Base-by-base conservation (phyloP, 2,329 filamentous ascomycete species). In the Mycocentrospora acerina region DNA sequence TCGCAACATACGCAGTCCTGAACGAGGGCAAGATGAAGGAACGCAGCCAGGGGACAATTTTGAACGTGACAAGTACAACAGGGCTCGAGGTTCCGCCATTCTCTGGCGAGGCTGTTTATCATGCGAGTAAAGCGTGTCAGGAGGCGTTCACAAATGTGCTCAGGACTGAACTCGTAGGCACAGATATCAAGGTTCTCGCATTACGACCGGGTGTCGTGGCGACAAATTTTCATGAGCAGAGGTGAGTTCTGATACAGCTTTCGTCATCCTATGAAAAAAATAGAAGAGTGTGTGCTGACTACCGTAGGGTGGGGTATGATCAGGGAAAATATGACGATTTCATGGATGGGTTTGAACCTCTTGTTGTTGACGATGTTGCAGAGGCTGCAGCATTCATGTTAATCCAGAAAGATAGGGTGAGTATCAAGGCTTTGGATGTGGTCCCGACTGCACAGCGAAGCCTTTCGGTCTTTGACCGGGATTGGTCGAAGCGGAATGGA, bases 71-170 rank as follows among this genome's bases (percentile, higher is more conserved):
- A 1, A 74, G 70, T 0, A 66, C 67, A 0, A 77, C 74, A 0
- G 74, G 62, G 0, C 57, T 77, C 0, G 74, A 76, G 41, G 67
- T 68, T 0, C 74, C 74, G 0, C 74, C 74, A 0, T 77, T 77
- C 34, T 59, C 70, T 0, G 73, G 74, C 10, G 74, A 77, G 46
- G 68, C 72, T 0, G 71, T 78, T 7, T 74, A 76, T 37, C 73
- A 76, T 41, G 64, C 72, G 4, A 70, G 60, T 44, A 76, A 76
- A 46, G 71, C 73, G 1, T 64, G 60, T 3, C 71, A 74, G 35
- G 74, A 78, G 37, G 74, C 58, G 0, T 77, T 79, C 44, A 72
- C 71, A 0, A 76, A 78, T 37, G 66, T 67, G 1, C 61, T 78
- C 8, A 59, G 75, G 1, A 75, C 66, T 13, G 77, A 80, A 52